phyloP scores from a whole-genome alignment of 257 asterid species.

The Capsicum chinense region DNA sequence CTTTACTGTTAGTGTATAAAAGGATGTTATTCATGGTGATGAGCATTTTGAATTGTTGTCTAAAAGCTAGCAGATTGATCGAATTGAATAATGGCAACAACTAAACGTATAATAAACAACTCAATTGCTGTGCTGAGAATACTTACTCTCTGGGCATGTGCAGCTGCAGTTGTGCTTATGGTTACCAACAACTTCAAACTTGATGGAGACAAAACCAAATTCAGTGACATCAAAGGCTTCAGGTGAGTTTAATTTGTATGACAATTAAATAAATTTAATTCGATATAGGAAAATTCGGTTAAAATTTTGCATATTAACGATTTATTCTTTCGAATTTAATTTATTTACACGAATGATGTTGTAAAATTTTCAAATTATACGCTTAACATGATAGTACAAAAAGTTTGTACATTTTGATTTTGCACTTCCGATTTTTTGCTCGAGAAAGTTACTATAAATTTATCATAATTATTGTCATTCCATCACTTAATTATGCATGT shows the following conservation, averaged over 20 bases:
- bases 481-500: no score
- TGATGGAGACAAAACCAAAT: conserved; percentile 42
- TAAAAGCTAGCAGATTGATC: neutral
- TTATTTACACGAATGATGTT: no score
- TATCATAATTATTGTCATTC: no score
- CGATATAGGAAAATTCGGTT: neutral
- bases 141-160: conserved; percentile 45
- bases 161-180: conserved; percentile 53
- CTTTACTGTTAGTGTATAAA: neutral
- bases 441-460: no score
- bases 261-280: neutral
- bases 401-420: no score
- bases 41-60: neutral
- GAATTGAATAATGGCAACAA: neutral
- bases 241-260: conserved; percentile 40
- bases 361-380: no score
- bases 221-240: conserved; percentile 53
- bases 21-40: neutral
- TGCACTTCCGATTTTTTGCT: no score
- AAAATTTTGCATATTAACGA: neutral
- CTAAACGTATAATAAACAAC: conserved; percentile 26
- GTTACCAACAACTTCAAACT: conserved; percentile 46
- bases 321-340: no score
- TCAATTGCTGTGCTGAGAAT: conserved; percentile 44
- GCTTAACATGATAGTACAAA: no score